phyloP scores from a whole-genome alignment of 176 grass and related monocot species.

The Carex scoparia region DNA sequence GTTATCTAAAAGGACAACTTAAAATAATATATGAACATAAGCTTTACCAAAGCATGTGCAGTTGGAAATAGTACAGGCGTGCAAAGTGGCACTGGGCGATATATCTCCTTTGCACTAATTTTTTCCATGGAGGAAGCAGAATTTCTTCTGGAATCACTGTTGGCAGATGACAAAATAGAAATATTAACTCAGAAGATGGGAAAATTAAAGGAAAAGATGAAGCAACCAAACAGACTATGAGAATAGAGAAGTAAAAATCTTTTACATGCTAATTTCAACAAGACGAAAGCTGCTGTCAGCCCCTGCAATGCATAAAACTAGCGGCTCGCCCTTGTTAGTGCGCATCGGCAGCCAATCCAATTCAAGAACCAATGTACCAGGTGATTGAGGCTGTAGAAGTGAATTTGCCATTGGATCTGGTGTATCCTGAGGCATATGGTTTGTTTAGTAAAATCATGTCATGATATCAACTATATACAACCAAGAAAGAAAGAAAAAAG shows the following conservation, averaged over 20 bases:
- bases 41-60: slow-evolving; percentile 83
- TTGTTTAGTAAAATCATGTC: not conserved
- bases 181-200: slow-evolving; percentile 7
- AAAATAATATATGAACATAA: slow-evolving; percentile 18
- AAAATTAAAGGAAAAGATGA: slow-evolving; percentile 3
- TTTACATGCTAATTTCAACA: slow-evolving; percentile 98
- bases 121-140: slow-evolving; percentile 39
- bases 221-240: not conserved
- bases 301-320: slow-evolving; percentile 93
- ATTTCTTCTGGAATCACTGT: slow-evolving; percentile 48
- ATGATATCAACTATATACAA: slow-evolving; percentile 5
- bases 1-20: slow-evolving; percentile 4
- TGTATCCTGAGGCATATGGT: slow-evolving; percentile 69
- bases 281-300: slow-evolving; percentile 97
- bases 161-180: slow-evolving; percentile 35
- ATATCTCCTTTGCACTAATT: slow-evolving; percentile 60
- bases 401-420: slow-evolving; percentile 96
- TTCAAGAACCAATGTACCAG: slow-evolving; percentile 96
- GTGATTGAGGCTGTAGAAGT: slow-evolving; percentile 92
- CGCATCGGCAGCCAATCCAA: slow-evolving; percentile 94
- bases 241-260: slow-evolving; percentile 25
- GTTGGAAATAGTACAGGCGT: slow-evolving; percentile 73
- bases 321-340: slow-evolving; percentile 80
- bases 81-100: slow-evolving; percentile 81
- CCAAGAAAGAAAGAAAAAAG: slow-evolving; percentile 10